Evolutionary conservation across 108 stramenopile genomes (phyloP).

Genomic region (Conticribra guillardii): DNA sequence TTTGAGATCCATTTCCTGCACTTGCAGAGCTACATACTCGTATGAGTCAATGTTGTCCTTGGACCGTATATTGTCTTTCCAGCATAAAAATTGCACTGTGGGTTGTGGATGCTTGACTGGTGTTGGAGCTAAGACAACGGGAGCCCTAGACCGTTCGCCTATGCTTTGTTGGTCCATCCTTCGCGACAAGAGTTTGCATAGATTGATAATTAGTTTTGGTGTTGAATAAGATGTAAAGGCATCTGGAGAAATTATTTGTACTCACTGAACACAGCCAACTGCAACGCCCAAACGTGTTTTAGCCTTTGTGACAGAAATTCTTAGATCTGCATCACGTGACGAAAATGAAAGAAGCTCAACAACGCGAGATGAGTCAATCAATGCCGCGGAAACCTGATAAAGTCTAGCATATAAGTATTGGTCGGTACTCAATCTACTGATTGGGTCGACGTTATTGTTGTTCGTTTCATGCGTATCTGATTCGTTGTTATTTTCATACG

Average conservation of each 20-base stretch:
- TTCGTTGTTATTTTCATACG: conserved; percentile 13
- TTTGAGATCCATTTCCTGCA: conserved; percentile 86
- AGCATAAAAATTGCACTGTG: conserved; percentile 72
- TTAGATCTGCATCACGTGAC: conserved; percentile 62
- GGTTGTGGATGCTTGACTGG: conserved; percentile 68
- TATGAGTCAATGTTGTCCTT: conserved; percentile 72
- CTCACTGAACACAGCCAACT: conserved; percentile 68
- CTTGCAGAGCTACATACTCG: conserved; percentile 65
- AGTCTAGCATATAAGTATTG: conserved; percentile 72
- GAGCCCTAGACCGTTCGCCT: conserved; percentile 55
- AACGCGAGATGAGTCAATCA: conserved; percentile 77
- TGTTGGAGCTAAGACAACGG: conserved; percentile 78
- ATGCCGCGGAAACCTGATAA: conserved; percentile 59
- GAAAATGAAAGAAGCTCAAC: conserved; percentile 70
- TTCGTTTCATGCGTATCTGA: neutral
- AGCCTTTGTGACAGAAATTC: conserved; percentile 72
- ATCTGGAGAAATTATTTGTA: no score
- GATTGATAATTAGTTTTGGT: no score
- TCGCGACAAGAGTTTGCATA: no score
- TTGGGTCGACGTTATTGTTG: no score
- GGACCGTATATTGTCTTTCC: conserved; percentile 81
- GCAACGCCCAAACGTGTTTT: conserved; percentile 72
- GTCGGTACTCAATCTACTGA: conserved; percentile 46
- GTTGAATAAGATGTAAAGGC: neutral
- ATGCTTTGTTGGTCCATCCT: conserved; percentile 75